A percentile compares a stretch with the other conserved stretches of the same genome.
phyloP scores from a whole-genome alignment of 352 stramenopile species.

The Globisporangium irregulare region DNA sequence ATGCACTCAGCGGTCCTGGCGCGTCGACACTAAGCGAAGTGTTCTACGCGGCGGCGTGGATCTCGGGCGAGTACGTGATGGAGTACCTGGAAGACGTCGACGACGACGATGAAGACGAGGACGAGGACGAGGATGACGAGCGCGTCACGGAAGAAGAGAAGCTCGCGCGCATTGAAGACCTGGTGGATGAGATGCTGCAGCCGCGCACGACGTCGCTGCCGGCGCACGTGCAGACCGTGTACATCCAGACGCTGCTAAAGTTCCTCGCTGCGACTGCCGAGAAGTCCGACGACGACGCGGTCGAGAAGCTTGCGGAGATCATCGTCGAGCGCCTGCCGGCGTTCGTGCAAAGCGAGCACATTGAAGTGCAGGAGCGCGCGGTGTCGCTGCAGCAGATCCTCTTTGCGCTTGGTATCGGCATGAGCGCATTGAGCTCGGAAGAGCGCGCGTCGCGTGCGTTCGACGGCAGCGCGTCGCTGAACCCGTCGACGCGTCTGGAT shows the following conservation, averaged over 20 bases:
- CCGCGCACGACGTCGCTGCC: conserved; percentile 80
- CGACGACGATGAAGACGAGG: conserved; percentile 72
- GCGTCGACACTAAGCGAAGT: conserved; percentile 91
- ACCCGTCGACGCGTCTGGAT: conserved; percentile 41
- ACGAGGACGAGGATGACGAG: conserved; percentile 73
- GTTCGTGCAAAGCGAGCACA: conserved; percentile 90
- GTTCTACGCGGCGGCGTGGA: conserved; percentile 95
- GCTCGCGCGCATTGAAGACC: conserved; percentile 81
- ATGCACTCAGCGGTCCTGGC: conserved; percentile 67
- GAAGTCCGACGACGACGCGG: conserved; percentile 64
- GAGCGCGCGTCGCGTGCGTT: conserved; percentile 70
- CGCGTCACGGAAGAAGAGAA: conserved; percentile 77
- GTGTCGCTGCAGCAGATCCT: conserved; percentile 81
- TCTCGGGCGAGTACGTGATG: conserved; percentile 97
- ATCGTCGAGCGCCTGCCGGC: conserved; percentile 80
- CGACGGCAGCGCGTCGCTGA: conserved; percentile 44
- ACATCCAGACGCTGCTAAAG: conserved; percentile 94
- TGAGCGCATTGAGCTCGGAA: conserved; percentile 49
- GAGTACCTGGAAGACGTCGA: conserved; percentile 87
- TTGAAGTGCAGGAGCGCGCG: conserved; percentile 95
- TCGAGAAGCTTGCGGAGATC: conserved; percentile 84
- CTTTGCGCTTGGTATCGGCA: conserved; percentile 56
- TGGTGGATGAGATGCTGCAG: conserved; percentile 79
- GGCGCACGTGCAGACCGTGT: conserved; percentile 90
- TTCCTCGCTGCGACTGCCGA: conserved; percentile 76